Evolutionary conservation across 805 yeast species (phyloP), one percentile per base, ranked within the genome.

Genomic region (Wickerhamomyces kurtzmanii): DNA sequence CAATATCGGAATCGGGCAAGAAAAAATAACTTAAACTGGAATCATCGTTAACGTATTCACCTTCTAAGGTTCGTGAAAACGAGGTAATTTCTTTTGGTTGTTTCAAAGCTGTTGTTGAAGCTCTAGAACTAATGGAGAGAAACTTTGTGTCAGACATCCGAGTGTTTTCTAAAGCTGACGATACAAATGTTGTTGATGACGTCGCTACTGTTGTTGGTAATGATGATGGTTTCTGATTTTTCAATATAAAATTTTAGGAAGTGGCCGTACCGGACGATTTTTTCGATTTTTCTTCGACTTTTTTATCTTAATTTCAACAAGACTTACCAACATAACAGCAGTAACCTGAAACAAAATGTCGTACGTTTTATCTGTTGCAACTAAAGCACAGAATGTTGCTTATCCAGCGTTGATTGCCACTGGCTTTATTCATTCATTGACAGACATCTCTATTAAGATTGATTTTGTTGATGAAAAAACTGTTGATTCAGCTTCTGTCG

Each of bases 1-100:
- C 72, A n/a, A 81, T 45, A 24, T 69, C 71, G 4, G 74, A 52
- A 46, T 83, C 86, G 11, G 95, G 93, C 17, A 89, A 61, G 49
- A 85, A 91, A 57, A 65, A 87, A 53, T 83, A 85, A n/a, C 66
- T 57, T 28, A 84, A 52, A 4, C 69, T 64, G 0, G 71, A 51
- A 29, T 71, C 71, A 38, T 74, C 76, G 8, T 70, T 53, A 5
- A 54, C 47, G 17, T 68, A 62, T 14, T 64, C 70, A 14, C 74
- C 75, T 5, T 74, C 68, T n/a, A 54, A 53, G 16, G 68, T 71
- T 31, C 85, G 58, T 2, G 89, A 73, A 47, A 62, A 89, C 4
- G 70, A 51, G n/a, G 70, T 62, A 3, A 89, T 39, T 51, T 91
- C 96, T 38, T 77, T 79, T 3, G 98, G 97, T 50, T 85, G 93